These are phyloP conservation scores for Tillandsia leiboldiana DNA, from an alignment of 176 grass and related monocot genomes.

Conservation along the genomic window DNA sequence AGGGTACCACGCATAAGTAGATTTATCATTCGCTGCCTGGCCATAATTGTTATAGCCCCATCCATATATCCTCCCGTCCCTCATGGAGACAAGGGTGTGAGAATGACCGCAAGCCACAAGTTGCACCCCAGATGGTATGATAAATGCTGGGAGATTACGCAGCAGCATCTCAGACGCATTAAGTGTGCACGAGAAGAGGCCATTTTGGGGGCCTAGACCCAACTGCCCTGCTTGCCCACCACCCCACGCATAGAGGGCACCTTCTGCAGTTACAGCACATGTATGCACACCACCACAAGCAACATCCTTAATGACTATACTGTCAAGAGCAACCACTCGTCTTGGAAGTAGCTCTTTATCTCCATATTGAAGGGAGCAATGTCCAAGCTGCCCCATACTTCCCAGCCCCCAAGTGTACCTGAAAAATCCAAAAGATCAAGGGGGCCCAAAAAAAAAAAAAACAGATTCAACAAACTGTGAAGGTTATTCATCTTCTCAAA, in stretches of 20 bases:
- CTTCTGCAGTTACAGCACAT: slow-evolving; percentile 62
- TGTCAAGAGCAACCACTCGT: slow-evolving; percentile 66
- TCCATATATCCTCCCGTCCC: slow-evolving; percentile 79
- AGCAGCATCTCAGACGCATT: slow-evolving; percentile 52
- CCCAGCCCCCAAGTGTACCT: slow-evolving; percentile 95
- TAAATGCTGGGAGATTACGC: slow-evolving; percentile 61
- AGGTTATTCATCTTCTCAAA: no score
- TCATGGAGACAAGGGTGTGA: slow-evolving; percentile 76
- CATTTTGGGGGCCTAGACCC: slow-evolving; percentile 49
- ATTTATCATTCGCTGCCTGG: slow-evolving; percentile 81
- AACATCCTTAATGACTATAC: slow-evolving; percentile 43
- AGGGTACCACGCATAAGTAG: no score
- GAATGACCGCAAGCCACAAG: slow-evolving; percentile 82
- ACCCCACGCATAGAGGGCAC: slow-evolving; percentile 80
- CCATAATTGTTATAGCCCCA: slow-evolving; percentile 97
- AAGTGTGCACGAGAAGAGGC: slow-evolving; percentile 47
- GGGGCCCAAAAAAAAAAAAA: no score
- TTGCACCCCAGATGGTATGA: slow-evolving; percentile 49
- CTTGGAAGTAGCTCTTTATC: slow-evolving; percentile 85
- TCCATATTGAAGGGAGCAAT: slow-evolving; percentile 69
- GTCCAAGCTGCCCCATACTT: slow-evolving; percentile 92
- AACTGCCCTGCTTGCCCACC: slow-evolving; percentile 69
- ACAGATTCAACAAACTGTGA: no score
- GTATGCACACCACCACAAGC: slow-evolving; percentile 90
- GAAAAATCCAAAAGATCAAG: slow-evolving; percentile 24